Conservation (phyloP, 2,329 filamentous ascomycete genomes). For the Aspergillus neotritici region DNA sequence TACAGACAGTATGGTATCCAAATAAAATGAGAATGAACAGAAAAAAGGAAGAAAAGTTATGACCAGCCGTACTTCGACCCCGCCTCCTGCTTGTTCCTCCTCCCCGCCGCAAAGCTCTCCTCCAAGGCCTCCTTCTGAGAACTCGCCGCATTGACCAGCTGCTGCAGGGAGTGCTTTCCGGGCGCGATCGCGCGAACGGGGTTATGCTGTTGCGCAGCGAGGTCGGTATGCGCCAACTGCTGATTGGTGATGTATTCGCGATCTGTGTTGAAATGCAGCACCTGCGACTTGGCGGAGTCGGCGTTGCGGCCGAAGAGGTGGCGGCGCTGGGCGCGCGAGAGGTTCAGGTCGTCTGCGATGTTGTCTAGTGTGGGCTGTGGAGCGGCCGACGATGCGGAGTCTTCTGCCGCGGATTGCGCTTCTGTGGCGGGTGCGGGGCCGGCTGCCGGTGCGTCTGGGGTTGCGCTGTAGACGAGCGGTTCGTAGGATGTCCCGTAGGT, state of each 20-base stretch:
- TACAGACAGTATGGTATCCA: constrained; percentile 11
- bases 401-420: constrained; percentile 4
- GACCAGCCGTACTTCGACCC: constrained; percentile 80
- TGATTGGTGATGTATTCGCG: constrained; percentile 83
- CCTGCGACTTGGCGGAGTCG: constrained; percentile 51
- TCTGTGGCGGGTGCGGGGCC: constrained; percentile 14
- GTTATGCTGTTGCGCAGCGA: constrained; percentile 59
- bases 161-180: constrained; percentile 82
- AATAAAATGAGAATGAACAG: neutral
- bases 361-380: constrained; percentile 55
- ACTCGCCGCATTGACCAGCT: constrained; percentile 76
- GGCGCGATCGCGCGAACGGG: constrained; percentile 76
- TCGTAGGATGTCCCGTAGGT: constrained; percentile 28
- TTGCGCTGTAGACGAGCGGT: constrained; percentile 37
- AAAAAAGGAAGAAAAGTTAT: neutral
- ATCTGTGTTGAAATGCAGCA: constrained; percentile 86
- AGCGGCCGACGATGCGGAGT: constrained; percentile 2
- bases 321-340: constrained; percentile 68
- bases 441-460: constrained; percentile 15
- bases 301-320: constrained; percentile 73
- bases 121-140: constrained; percentile 82
- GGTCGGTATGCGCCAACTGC: constrained; percentile 58
- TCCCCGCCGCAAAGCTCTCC: constrained; percentile 81
- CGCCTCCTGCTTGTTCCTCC: constrained; percentile 73
- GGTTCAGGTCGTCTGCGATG: constrained; percentile 71